Base-by-base conservation (phyloP, 2,329 filamentous ascomycete genomes). In the Capronia coronata region DNA sequence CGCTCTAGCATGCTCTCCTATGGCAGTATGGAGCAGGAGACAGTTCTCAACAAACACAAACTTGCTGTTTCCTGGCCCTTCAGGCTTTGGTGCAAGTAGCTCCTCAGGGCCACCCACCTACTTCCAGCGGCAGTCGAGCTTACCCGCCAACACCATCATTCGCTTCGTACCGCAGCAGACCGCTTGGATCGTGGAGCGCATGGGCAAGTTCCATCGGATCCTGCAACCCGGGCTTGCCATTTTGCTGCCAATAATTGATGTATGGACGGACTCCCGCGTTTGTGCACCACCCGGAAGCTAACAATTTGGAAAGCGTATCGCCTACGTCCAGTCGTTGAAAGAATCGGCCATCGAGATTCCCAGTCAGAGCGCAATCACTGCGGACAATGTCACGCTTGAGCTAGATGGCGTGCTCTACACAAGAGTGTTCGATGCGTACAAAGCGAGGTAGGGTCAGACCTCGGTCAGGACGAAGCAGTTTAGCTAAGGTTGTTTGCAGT, bases 131-230 rank as follows among this genome's bases (percentile, higher is more conserved):
- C 71, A 75, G 39, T 71, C 73, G 38, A 69, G 75, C 18, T 76
- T 96, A 45, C 93, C 93, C 22, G 87, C 90, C 60, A 98, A 98
- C 71, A 98, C 93, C 2, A 76, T 98, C 56, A 76, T 98, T 62
- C 87, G 91, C 53, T 98, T 97, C 70, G 93, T 98, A 35, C 93
- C 93, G n/a, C 93, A 98, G 71, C 93, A 98, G 75, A 97, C 91
- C 62, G 93, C 93, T 68, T 98, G 93, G 93, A 91, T 98, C 52
- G 93, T 98, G 49, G 93, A 98, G 79, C 90, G 93, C 65, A 98
- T 98, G 93, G 93, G 93, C 63, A 93, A 90, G 71, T 98, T 95
- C 74, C 85, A 87, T 71, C 80, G 90, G 53, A 96, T 98, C 63
- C 75, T 98, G 43, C 81, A 96, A 62, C 93, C 93, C 2, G 93